These are phyloP conservation scores for Abrus precatorius DNA, from an alignment of 306 rosid genomes.

Conservation along the genomic window DNA sequence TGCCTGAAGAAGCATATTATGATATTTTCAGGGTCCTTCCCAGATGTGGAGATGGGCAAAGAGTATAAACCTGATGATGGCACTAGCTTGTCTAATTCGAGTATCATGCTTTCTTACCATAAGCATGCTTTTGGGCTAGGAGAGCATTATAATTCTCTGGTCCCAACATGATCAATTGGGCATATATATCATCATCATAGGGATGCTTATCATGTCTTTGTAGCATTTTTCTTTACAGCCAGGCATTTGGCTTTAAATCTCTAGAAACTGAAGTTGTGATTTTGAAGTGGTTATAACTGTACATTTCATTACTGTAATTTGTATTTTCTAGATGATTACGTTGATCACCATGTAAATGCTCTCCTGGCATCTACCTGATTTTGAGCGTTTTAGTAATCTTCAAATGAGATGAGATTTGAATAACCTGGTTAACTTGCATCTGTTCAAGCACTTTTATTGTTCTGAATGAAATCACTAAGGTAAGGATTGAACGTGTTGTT, in stretches of 20 bases:
- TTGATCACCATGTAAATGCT: conserved; percentile 34
- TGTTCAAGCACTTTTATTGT: not conserved
- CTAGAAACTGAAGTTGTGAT: conserved; percentile 44
- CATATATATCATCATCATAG: conserved; percentile 6
- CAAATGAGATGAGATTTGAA: conserved; percentile 5
- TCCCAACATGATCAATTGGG: conserved; percentile 64
- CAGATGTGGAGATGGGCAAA: conserved; percentile 98
- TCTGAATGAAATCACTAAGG: not conserved
- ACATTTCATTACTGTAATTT: conserved; percentile 52
- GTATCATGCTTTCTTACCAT: conserved; percentile 87
- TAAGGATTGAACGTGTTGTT: not conserved
- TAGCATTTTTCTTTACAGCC: conserved; percentile 37
- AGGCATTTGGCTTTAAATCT: conserved; percentile 48
- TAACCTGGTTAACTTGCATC: conserved; percentile 9
- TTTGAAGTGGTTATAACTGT: conserved; percentile 48
- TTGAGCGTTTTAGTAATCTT: conserved; percentile 17
- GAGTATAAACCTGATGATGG: conserved; percentile 69
- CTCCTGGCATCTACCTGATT: conserved; percentile 32
- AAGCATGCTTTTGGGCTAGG: conserved; percentile 95
- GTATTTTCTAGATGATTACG: conserved; percentile 38
- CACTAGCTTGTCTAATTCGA: conserved; percentile 52
- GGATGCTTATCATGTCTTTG: conserved; percentile 45
- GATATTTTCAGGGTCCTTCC: conserved; percentile 95
- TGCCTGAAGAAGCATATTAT: conserved; percentile 82
- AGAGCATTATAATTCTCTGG: conserved; percentile 92